Evolutionary conservation across 2,329 filamentous ascomycete species (phyloP).

Genomic region (Botrytis hyacinthi): DNA sequence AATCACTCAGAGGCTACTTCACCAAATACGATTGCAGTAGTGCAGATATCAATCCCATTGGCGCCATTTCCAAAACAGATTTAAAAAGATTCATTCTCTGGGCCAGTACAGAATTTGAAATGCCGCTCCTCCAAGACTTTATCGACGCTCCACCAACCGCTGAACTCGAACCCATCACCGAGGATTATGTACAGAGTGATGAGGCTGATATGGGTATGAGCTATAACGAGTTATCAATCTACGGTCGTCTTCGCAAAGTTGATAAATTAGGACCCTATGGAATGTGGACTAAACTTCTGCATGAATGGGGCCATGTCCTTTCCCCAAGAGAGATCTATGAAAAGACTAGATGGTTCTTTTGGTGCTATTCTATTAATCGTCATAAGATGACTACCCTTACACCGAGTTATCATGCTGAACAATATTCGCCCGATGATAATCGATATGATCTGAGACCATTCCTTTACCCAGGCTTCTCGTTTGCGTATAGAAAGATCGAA

Average conservation of each 20-base stretch:
- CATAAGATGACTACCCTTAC: conserved; percentile 48
- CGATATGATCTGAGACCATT: conserved; percentile 56
- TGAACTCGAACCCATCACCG: conserved; percentile 60
- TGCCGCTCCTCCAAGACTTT: conserved; percentile 66
- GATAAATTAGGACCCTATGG: conserved; percentile 46
- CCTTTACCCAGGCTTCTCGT: conserved; percentile 45
- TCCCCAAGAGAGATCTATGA: conserved; percentile 19
- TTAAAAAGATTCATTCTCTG: conserved; percentile 71
- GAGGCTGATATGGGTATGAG: conserved; percentile 51
- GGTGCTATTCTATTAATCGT: conserved; percentile 55
- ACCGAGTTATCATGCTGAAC: conserved; percentile 35
- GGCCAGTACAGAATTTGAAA: conserved; percentile 54
- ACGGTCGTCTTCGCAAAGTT: conserved; percentile 47
- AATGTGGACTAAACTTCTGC: conserved; percentile 20
- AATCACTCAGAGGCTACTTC: conserved; percentile 53
- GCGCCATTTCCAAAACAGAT: conserved; percentile 61
- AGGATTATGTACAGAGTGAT: conserved; percentile 53
- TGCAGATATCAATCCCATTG: conserved; percentile 58
- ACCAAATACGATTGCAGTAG: conserved; percentile 54
- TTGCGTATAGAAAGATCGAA: conserved; percentile 18
- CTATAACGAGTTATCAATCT: conserved; percentile 48
- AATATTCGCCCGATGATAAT: conserved; percentile 50
- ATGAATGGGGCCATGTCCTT: conserved; percentile 17
- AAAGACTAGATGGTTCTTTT: conserved; percentile 28
- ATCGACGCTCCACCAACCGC: conserved; percentile 61